These are phyloP conservation scores for Kurtzmaniella quercitrusa DNA, from an alignment of 1,139 yeast species.

Conservation along the genomic window DNA sequence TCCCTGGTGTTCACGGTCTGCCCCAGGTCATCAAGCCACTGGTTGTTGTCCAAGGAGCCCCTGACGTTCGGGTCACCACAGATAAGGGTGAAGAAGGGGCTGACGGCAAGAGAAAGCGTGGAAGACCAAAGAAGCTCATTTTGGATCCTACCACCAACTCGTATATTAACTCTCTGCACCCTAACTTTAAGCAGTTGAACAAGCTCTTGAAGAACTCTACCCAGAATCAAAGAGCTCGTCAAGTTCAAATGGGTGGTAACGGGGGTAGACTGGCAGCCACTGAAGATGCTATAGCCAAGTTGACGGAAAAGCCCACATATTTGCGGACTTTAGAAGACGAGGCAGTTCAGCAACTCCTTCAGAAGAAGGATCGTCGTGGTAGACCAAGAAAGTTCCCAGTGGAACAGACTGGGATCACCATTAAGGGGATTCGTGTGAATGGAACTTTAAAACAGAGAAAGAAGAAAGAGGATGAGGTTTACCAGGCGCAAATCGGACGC, in stretches of 20 bases:
- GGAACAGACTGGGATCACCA: conserved; percentile 46
- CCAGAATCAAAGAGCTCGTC: conserved; percentile 3
- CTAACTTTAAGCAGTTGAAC: conserved; percentile 39
- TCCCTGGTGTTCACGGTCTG: neutral
- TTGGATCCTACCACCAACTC: conserved; percentile 40
- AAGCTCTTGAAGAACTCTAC: conserved; percentile 26
- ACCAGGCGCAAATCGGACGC: conserved; percentile 14
- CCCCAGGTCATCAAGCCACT: conserved; percentile 1
- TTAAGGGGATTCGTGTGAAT: conserved; percentile 42
- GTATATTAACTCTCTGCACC: conserved; percentile 42
- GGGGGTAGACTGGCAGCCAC: conserved; percentile 4
- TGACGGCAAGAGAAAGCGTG: conserved; percentile 35
- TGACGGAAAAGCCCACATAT: conserved; percentile 26
- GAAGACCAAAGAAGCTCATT: conserved; percentile 42
- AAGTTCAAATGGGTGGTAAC: neutral
- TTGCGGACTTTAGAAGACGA: conserved; percentile 30
- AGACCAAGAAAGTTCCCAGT: conserved; percentile 50
- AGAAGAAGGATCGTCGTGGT: conserved; percentile 44
- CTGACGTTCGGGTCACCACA: conserved; percentile 1
- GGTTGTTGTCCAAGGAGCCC: neutral
- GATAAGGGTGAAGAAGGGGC: conserved; percentile 5
- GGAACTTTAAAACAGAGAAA: conserved; percentile 28
- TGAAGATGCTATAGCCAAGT: conserved; percentile 14
- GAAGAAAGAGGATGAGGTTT: conserved; percentile 19
- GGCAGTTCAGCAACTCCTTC: conserved; percentile 35